Percentiles rank a stretch among this genome's conserved stretches.
Conservation (phyloP, 2,329 filamentous ascomycete species). For the Orbilia brochopaga region DNA sequence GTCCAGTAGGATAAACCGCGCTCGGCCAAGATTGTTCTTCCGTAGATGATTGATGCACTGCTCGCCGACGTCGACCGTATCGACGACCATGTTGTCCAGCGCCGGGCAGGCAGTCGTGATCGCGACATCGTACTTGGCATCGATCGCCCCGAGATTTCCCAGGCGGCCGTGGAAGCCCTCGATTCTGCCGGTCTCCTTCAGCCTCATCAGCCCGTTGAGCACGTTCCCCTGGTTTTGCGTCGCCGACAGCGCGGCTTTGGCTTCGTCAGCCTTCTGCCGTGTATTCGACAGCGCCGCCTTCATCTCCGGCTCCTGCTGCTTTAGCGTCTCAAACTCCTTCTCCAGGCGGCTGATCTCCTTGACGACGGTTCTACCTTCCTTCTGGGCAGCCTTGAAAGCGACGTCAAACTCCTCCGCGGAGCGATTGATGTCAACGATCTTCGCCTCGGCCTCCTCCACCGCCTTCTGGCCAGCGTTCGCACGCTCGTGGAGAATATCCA, state of each 20-base stretch:
- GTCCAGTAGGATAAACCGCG: conserved; percentile 95
- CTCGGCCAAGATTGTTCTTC: conserved; percentile 95
- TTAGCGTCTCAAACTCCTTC: conserved; percentile 61
- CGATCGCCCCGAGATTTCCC: conserved; percentile 91
- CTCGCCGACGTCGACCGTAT: conserved; percentile 92
- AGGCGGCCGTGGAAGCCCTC: conserved; percentile 96
- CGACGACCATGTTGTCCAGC: conserved; percentile 94
- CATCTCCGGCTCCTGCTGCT: conserved; percentile 71
- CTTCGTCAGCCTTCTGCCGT: conserved; percentile 94
- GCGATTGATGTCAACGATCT: conserved; percentile 75
- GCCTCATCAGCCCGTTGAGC: conserved; percentile 85
- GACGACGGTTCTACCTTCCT: conserved; percentile 74
- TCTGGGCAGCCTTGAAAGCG: conserved; percentile 78
- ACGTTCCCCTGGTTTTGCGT: conserved; percentile 94
- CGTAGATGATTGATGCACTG: conserved; percentile 97
- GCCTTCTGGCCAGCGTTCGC: conserved; percentile 85
- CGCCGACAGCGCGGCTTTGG: conserved; percentile 83
- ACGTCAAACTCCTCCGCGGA: conserved; percentile 72
- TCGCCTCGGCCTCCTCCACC: conserved; percentile 79
- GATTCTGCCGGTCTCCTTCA: conserved; percentile 94
- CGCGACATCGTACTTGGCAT: conserved; percentile 93
- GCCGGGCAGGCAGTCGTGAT: conserved; percentile 93
- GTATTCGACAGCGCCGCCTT: conserved; percentile 85
- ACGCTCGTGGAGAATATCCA: conserved; percentile 87
- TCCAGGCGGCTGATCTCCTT: conserved; percentile 74